phyloP scores from a whole-genome alignment of 306 rosid genomes.

The Pueraria montana region DNA sequence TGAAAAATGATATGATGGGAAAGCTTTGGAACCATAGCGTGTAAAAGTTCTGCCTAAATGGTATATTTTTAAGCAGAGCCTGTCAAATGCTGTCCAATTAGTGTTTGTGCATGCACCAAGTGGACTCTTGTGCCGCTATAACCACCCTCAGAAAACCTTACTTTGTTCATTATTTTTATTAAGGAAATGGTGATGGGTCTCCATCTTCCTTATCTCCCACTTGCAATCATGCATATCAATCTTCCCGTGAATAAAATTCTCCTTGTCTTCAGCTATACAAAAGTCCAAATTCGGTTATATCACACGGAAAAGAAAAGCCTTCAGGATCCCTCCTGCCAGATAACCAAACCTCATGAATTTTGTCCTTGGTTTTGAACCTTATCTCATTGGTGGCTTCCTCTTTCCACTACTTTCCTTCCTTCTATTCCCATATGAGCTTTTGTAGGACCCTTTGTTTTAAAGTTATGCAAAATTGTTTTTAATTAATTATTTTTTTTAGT shows the following conservation, averaged over 20 bases:
- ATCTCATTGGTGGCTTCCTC: slow-evolving; percentile 22
- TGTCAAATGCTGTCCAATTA: slow-evolving; percentile 51
- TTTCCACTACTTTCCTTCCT: slow-evolving; percentile 20
- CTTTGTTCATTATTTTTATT: slow-evolving; percentile 22
- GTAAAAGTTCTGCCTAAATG: slow-evolving; percentile 38
- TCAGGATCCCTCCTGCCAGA: slow-evolving; percentile 24
- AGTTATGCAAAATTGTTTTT: not conserved
- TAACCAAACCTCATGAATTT: slow-evolving; percentile 39
- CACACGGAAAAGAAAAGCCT: slow-evolving; percentile 35
- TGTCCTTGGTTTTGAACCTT: slow-evolving; percentile 50
- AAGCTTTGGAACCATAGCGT: slow-evolving; percentile 38
- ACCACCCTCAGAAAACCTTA: slow-evolving; percentile 38
- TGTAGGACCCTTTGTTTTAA: slow-evolving; percentile 6
- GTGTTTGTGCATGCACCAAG: slow-evolving; percentile 47
- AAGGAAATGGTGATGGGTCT: slow-evolving; percentile 52
- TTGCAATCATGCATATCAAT: slow-evolving; percentile 64
- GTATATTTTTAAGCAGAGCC: slow-evolving; percentile 42
- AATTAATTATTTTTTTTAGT: not conserved
- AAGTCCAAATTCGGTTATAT: slow-evolving; percentile 61
- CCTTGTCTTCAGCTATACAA: slow-evolving; percentile 65
- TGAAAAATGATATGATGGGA: slow-evolving; percentile 47
- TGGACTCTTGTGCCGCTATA: slow-evolving; percentile 35
- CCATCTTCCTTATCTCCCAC: slow-evolving; percentile 61
- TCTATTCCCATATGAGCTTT: not conserved
- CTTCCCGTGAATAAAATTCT: slow-evolving; percentile 54